Evolutionary conservation across 164 flowering plant genomes (phyloP), one percentile per base, ranked within the genome.

Genomic region (Annona squamosa): DNA sequence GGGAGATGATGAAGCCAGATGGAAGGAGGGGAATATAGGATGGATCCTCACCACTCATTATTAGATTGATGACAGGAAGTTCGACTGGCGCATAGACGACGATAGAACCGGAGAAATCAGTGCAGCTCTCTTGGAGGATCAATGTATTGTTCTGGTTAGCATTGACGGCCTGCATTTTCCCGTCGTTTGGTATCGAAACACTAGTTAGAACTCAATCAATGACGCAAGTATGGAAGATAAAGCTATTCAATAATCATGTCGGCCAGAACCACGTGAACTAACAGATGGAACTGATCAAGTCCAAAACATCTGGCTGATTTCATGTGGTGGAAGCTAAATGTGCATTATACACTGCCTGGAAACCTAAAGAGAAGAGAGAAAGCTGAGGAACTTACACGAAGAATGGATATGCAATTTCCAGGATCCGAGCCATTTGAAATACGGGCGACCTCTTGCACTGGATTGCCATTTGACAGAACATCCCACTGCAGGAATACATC

Each of bases 71-170:
- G 18, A 89, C 79, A 0, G 84, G 85, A 2, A 93, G 77, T 56
- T 93, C 98, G 0, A 91, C 88, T 0, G 98, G 91, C 70, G 90
- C 74, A 77, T 91, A 91, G 2, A 89, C 89, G 1, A 93, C 86
- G 0, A 90, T 79, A 1, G 95, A 87, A 0, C 94, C 95, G 2
- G 93, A 90, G 41, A 88, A 74, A 71, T 91, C 98, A 42, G 80
- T 81, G 82, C 89, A 90, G 80, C 93, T 87, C 79, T 93, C 98
- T 79, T 93, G 98, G 4, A 93, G 94, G 48, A 93, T 84, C 69
- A 93, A 78, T 94, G 88, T 88, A 82, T 88, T 89, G 87, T 88
- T 93, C 77, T 90, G 91, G 76, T 81, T 86, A 0, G 88, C 73
- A 78, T 84, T 87, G 73, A 75, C 78, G 41, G 90, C 93, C 95